Conservation (phyloP, 2,329 filamentous ascomycete species). For the Iodosphaeria phyllophila region DNA sequence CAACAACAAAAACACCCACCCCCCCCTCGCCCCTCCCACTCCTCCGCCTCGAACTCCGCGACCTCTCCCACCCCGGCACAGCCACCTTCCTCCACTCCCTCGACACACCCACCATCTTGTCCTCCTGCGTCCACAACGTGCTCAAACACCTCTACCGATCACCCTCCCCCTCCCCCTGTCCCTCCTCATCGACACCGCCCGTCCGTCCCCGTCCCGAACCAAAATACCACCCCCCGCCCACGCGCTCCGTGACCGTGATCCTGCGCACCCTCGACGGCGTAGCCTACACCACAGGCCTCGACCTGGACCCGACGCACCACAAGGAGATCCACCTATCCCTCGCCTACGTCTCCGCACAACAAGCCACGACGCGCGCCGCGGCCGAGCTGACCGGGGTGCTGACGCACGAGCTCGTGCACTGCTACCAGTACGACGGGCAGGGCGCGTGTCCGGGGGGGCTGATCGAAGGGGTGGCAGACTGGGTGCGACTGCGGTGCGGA, state of each 20-base stretch:
- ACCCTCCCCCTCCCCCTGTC: no score
- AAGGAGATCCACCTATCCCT: slow-evolving; percentile 87
- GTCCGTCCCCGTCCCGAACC: no score
- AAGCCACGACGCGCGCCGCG: slow-evolving; percentile 19
- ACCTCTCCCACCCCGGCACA: slow-evolving; percentile 40
- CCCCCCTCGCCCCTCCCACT: slow-evolving; percentile 30
- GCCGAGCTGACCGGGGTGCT: slow-evolving; percentile 67
- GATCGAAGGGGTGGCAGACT: slow-evolving; percentile 85
- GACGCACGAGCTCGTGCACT: slow-evolving; percentile 88
- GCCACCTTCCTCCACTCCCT: slow-evolving; percentile 48
- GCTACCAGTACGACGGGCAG: slow-evolving; percentile 62
- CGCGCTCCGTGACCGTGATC: slow-evolving; percentile 70
- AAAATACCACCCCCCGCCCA: slow-evolving; percentile 28
- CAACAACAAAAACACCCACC: slow-evolving; percentile 1
- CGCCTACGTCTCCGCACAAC: slow-evolving; percentile 43
- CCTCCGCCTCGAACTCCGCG: slow-evolving; percentile 39
- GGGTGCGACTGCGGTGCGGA: slow-evolving; percentile 59
- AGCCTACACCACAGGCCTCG: slow-evolving; percentile 69
- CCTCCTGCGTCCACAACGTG: slow-evolving; percentile 46
- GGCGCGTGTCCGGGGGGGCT: slow-evolving; percentile 52
- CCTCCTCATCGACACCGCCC: no score
- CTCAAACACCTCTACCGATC: slow-evolving; percentile 50
- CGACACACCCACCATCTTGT: slow-evolving; percentile 42
- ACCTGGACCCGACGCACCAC: slow-evolving; percentile 67
- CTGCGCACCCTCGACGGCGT: slow-evolving; percentile 67